Conservation (phyloP, 768 basidiomycete genomes). For the Ephemerocybe angulata region DNA sequence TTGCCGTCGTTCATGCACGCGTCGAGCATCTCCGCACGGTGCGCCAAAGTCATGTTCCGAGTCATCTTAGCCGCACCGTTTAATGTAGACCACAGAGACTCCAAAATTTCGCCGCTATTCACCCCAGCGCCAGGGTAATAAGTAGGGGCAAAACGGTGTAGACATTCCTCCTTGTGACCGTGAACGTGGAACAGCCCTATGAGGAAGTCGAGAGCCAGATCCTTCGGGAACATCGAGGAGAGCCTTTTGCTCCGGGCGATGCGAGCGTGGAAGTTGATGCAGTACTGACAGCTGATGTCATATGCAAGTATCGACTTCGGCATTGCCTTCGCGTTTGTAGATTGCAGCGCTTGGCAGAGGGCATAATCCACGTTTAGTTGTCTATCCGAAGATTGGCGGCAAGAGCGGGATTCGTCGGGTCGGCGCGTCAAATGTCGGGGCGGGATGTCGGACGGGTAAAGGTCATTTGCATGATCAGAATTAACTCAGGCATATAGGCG, state of each 20-base stretch:
- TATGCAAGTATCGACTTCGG: not conserved
- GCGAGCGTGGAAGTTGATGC: not conserved
- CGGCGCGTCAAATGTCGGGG: too few relatives aligned
- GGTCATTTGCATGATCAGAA: too few relatives aligned
- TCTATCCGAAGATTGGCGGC: not conserved
- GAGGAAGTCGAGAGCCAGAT: not conserved
- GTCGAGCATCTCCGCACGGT: slow-evolving; percentile 14
- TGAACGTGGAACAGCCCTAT: slow-evolving; percentile 14
- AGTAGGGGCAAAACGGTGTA: not conserved
- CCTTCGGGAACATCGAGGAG: not conserved
- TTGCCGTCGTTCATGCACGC: slow-evolving; percentile 12
- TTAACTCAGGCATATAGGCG: not conserved
- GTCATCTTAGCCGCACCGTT: slow-evolving; percentile 8
- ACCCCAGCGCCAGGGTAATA: not conserved
- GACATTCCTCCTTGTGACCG: slow-evolving; percentile 7
- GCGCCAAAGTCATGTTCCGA: slow-evolving; percentile 8
- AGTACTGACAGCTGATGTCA: not conserved
- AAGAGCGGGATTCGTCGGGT: not conserved
- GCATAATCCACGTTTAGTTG: slow-evolving; percentile 27
- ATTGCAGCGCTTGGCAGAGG: slow-evolving; percentile 17
- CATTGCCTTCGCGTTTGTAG: not conserved
- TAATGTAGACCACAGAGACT: slow-evolving; percentile 15
- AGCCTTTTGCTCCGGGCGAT: not conserved
- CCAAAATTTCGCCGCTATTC: slow-evolving; percentile 15
- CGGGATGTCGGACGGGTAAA: too few relatives aligned